Evolutionary conservation across 345 rosid species (phyloP).

Genomic region (Eucalyptus sideroxylon): DNA sequence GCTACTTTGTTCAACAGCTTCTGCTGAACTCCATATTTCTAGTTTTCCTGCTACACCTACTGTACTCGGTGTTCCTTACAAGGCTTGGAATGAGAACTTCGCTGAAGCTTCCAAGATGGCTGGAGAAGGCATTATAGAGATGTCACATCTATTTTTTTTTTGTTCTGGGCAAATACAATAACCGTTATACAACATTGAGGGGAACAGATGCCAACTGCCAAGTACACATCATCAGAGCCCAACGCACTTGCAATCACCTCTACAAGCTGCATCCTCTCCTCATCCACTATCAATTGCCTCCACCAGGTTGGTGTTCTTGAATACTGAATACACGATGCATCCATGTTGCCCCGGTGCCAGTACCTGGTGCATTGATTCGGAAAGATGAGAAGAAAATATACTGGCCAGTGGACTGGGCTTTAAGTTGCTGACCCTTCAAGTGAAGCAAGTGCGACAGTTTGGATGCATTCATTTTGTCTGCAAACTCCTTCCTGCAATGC

Average conservation of each 20-base stretch:
- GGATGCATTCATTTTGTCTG: neutral
- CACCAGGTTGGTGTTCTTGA: neutral
- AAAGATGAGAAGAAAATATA: neutral
- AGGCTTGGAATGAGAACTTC: slow-evolving; percentile 74
- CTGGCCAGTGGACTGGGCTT: neutral
- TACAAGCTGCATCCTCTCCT: neutral
- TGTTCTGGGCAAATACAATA: neutral
- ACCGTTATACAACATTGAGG: neutral
- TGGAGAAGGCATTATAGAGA: slow-evolving; percentile 52
- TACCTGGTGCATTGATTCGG: neutral
- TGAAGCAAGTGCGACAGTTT: neutral
- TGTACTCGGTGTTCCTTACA: slow-evolving; percentile 64
- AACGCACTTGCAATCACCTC: neutral
- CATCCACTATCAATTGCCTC: neutral
- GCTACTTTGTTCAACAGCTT: slow-evolving; percentile 28
- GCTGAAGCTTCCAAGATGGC: slow-evolving; percentile 70
- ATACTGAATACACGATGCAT: neutral
- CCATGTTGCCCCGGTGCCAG: neutral
- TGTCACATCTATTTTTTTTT: neutral
- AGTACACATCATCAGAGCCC: neutral
- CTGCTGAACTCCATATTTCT: slow-evolving; percentile 77
- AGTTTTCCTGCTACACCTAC: slow-evolving; percentile 68
- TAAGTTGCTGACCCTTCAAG: neutral
- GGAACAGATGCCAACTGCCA: neutral
- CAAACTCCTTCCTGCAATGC: neutral